These are phyloP conservation scores for Lignosus rhinocerotis DNA, from an alignment of 1,284 basidiomycete genomes.

Conservation along the genomic window DNA sequence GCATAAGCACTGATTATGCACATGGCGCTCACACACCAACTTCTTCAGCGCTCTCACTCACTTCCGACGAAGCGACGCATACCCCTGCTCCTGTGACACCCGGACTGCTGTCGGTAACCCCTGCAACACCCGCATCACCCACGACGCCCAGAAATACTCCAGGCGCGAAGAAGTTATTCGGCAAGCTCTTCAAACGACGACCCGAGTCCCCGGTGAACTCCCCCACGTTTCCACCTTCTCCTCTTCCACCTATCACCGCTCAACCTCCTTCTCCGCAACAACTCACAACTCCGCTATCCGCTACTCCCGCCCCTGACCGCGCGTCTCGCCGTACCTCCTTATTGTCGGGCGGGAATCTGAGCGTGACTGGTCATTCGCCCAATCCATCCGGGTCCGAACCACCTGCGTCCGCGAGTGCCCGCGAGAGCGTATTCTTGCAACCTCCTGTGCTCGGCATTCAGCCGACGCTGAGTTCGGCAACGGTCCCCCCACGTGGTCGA, in stretches of 20 bases:
- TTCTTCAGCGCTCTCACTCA: conserved; percentile 43
- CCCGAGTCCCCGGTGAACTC: conserved; percentile 24
- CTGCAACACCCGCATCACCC: conserved; percentile 22
- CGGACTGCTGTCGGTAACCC: conserved; percentile 11
- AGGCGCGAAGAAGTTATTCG: conserved; percentile 66
- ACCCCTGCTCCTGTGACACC: conserved; percentile 27
- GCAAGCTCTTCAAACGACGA: conserved; percentile 74
- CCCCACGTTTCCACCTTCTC: conserved; percentile 13
- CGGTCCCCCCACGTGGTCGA: conserved; percentile 43
- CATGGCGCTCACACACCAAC: conserved; percentile 33
- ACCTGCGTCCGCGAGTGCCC: conserved; percentile 4
- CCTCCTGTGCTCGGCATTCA: conserved; percentile 68
- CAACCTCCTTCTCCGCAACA: conserved; percentile 23
- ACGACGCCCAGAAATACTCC: conserved; percentile 24
- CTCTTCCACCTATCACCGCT: conserved; percentile 23
- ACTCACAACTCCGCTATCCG: conserved; percentile 15
- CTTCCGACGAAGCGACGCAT: conserved; percentile 32
- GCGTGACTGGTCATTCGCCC: conserved; percentile 12
- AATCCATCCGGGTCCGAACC: conserved; percentile 19
- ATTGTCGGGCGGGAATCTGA: conserved; percentile 8
- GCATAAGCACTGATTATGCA: conserved; percentile 20
- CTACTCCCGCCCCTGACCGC: conserved; percentile 9
- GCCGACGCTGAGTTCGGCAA: conserved; percentile 47
- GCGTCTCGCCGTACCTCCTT: conserved; percentile 17
- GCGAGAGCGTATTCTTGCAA: conserved; percentile 37